Evolutionary conservation across 306 rosid genomes (phyloP), one percentile per base, ranked within the genome.

Genomic region (Ziziphus jujuba): DNA sequence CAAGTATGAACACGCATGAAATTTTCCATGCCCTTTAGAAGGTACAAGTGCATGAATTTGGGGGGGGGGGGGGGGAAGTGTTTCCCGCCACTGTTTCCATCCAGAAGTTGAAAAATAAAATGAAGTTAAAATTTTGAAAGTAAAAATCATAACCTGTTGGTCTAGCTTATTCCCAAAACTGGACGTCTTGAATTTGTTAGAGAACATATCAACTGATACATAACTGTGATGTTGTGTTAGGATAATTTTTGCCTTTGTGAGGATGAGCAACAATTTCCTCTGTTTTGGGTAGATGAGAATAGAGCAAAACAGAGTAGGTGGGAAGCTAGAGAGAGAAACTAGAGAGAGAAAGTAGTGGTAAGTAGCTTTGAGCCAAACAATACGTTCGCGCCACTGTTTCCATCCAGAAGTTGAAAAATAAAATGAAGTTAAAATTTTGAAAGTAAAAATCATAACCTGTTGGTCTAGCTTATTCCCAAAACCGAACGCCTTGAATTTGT

Each of bases 401-500:
- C n/a, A n/a, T n/a, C n/a, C n/a, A n/a, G n/a, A n/a, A n/a, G n/a
- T n/a, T n/a, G n/a, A n/a, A n/a, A n/a, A n/a, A n/a, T n/a, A n/a
- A n/a, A n/a, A 22, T n/a, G 21, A 66, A n/a, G n/a, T 36, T 24
- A 21, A 10, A 24, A 56, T n/a, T n/a, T n/a, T n/a, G n/a, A n/a
- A n/a, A 65, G 21, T 33, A 24, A 11, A 56, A 52, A 45, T 24
- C 59, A 36, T 23, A 25, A 83, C 88, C 88, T 84, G 83, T 23
- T 66, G 73, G 12, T 80, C 72, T 23, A 84, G 62, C 68, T 54
- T 74, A 76, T 69, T 67, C 13, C 77, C 85, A 0, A 67, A 57
- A 17, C 59, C 43, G 64, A 79, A 80, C 21, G 77, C 61, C 68
- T 68, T 69, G 62, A 80, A 84, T 10, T 48, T 81, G 17, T 61